Base-by-base conservation (phyloP, 2,329 filamentous ascomycete species). In the Penicillium digitatum region DNA sequence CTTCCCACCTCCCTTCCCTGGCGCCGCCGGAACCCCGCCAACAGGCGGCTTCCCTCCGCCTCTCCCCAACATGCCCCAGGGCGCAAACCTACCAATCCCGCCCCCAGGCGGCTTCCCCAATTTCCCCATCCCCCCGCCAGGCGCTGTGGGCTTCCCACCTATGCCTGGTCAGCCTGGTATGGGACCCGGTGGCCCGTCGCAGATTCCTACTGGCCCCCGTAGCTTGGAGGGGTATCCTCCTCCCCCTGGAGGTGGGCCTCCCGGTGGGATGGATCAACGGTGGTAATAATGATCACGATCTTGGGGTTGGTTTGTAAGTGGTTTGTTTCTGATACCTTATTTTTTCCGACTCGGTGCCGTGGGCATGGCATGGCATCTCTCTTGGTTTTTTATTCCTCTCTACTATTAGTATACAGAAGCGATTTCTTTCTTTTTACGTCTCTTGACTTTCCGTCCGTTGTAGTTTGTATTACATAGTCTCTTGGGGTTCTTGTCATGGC, bases 1-100 rank as follows among this genome's bases (percentile, higher is more conserved):
- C 46, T 81, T 76, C 38, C 80, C 84, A 58, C 81, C 81, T 5
- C 80, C 80, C 8, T 77, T 75, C 11, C 72, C 69, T n/a, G 63
- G 66, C 48, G 56, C 66, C 32, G 53, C 68, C 45, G 76, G 62
- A 63, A 70, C 57, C 26, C 72, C 74, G 16, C 72, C 72, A 31
- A 72, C 70, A 39, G 69, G 69, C 24, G 67, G 68, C 62, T 57
- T 77, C 44, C 68, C 69, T 40, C 67, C 64, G 14, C 64, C 68
- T 11, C 61, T 73, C 47, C 71, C 72, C 44, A 72, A 73, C 57
- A 71, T 76, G 69, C 75, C 76, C 43, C 69, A 70, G 26, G 69
- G 73, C 37, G 69, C 70, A 39, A 73, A 72, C 40, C 61, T 79
- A 54, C 78, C 77, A 12, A 76, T 78, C 44, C 77, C 76, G 44